Base-by-base conservation (phyloP, 257 asterid species). In the Solanum chilense region DNA sequence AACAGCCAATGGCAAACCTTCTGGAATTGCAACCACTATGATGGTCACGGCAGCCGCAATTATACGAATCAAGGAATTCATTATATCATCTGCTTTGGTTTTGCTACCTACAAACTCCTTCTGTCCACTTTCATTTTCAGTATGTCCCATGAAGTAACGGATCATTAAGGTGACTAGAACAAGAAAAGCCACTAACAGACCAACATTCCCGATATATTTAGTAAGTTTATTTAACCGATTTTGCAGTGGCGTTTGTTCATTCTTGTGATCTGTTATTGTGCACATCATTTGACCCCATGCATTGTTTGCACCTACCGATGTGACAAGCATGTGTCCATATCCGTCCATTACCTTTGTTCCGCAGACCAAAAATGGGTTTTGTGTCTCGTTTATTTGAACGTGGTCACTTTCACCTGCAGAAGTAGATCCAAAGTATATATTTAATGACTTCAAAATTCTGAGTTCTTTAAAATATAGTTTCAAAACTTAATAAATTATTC, bases 221-320 rank as follows among this genome's bases (percentile, higher is more conserved):
- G 82, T 86, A 31, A 77, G 80, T n/a, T 78, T 78, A 74, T 64
- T 86, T 29, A 88, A 35, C 80, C 56, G 42, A 5, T 29, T 13
- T 6, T 84, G 86, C 66, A 75, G 60, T 44, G 90, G 90, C 12
- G 85, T 84, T 64, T 88, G 68, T 12, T 86, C 88, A 37, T 62
- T 78, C 20, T 16, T 39, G 56, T 86, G 58, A 62, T 78, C 52
- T 18, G 81, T 60, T 86, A 88, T 89, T 6, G 56, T 25, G 86
- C 91, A 86, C 91, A 89, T 90, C 93, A 89, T 90, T 66, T 88
- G 87, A 0, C 91, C 92, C 93, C 93, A 85, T 7, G 87, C 75
- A 5, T 92, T 89, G 80, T 87, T 88, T 89, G 64, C 84, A 25
- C 91, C 92, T 3, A 91, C 92, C 3, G 88, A 62, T 2, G 90